A percentile compares a stretch with the other conserved stretches of the same genome.
These are phyloP conservation scores for Microsporum audouinii DNA, from an alignment of 2,329 filamentous ascomycete species.

Conservation along the genomic window DNA sequence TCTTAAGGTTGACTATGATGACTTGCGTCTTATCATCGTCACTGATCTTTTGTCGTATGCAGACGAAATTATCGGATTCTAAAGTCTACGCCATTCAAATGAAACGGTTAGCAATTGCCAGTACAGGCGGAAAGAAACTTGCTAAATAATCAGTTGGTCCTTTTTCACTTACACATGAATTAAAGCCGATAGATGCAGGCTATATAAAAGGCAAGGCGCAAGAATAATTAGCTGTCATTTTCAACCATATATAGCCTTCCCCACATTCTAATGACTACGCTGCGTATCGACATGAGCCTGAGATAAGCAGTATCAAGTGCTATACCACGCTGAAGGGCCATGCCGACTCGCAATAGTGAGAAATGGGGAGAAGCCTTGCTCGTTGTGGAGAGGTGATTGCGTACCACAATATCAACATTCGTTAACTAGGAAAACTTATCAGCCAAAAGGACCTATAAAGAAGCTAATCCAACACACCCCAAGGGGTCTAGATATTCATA, in stretches of 20 bases:
- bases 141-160: not conserved
- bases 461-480: not conserved
- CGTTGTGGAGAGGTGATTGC: constrained; percentile 15
- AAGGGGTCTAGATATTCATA: constrained; percentile 26
- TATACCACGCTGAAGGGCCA: not conserved
- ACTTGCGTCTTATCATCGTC: constrained; percentile 80
- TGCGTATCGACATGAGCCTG: not conserved
- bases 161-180: constrained; percentile 59
- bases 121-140: constrained; percentile 12
- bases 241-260: not conserved
- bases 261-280: not conserved
- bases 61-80: constrained; percentile 94
- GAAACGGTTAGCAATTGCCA: constrained; percentile 4
- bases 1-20: constrained; percentile 95
- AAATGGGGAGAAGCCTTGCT: not conserved
- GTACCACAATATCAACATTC: constrained; percentile 43
- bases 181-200: constrained; percentile 69
- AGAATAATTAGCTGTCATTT: not conserved
- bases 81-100: constrained; percentile 54
- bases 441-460: not conserved
- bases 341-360: not conserved
- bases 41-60: constrained; percentile 86
- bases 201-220: constrained; percentile 27
- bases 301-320: not conserved
- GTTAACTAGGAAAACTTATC: constrained; percentile 34